These are phyloP conservation scores for Quillaja saponaria DNA, from an alignment of 306 rosid genomes.

Conservation along the genomic window DNA sequence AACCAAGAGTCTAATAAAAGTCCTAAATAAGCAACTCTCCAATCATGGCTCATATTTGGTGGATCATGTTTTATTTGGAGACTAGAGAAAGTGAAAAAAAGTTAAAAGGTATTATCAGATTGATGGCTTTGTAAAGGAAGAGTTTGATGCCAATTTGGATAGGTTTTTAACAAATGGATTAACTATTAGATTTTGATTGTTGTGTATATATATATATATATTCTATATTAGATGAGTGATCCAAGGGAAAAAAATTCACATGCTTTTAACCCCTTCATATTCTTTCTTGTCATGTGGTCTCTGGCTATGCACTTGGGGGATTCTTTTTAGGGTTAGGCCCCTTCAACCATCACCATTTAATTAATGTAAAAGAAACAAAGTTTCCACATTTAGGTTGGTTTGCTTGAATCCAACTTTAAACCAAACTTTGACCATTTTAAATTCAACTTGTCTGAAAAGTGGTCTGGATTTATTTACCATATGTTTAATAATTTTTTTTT, in stretches of 20 bases:
- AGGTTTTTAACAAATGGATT: slow-evolving; percentile 28
- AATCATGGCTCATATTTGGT: slow-evolving; percentile 38
- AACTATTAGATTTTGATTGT: slow-evolving; percentile 22
- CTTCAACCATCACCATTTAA: neutral
- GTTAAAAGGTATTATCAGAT: neutral
- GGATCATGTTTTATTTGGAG: slow-evolving; percentile 34
- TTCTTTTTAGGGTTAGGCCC: slow-evolving; percentile 10
- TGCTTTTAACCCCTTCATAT: slow-evolving; percentile 14
- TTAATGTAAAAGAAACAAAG: too few relatives aligned
- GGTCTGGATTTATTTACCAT: too few relatives aligned
- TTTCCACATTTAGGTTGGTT: too few relatives aligned
- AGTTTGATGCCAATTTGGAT: slow-evolving; percentile 26
- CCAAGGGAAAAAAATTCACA: slow-evolving; percentile 34
- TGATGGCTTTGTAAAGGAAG: neutral
- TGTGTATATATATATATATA: slow-evolving; percentile 25
- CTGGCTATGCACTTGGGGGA: neutral
- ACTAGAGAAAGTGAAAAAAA: neutral
- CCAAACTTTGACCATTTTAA: slow-evolving; percentile 33
- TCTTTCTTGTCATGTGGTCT: slow-evolving; percentile 1
- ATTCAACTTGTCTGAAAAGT: too few relatives aligned
- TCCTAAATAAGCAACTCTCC: slow-evolving; percentile 3
- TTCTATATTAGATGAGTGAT: slow-evolving; percentile 10
- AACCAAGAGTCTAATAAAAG: neutral
- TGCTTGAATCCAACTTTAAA: too few relatives aligned
- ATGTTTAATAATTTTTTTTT: too few relatives aligned